Conservation (phyloP, 768 basidiomycete genomes). For the Serendipita sp. region DNA sequence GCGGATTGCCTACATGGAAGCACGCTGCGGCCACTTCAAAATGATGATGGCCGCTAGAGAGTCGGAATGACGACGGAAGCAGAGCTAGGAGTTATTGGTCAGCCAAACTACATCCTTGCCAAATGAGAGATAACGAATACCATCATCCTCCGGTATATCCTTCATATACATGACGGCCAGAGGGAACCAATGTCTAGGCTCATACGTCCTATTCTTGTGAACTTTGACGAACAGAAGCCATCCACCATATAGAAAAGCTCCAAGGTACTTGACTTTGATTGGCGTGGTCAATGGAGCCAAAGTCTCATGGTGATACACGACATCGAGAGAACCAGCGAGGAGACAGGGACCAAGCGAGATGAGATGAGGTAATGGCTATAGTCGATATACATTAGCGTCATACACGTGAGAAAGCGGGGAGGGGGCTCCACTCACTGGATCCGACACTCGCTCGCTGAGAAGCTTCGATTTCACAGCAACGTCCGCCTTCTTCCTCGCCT, state of each 20-base stretch:
- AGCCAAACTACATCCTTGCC: not conserved
- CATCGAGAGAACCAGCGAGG: constrained; percentile 76
- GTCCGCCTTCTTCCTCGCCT: constrained; percentile 56
- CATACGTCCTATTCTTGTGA: constrained; percentile 54
- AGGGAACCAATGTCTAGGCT: constrained; percentile 79
- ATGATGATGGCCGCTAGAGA: constrained; percentile 50
- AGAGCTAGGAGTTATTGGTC: constrained; percentile 33
- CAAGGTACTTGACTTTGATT: constrained; percentile 71
- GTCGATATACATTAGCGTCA: not conserved
- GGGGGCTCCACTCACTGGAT: constrained; percentile 9
- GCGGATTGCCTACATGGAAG: constrained; percentile 13
- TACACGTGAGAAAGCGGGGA: not conserved
- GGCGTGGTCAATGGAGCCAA: constrained; percentile 31
- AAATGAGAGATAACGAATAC: constrained; percentile 31
- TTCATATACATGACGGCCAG: constrained; percentile 55
- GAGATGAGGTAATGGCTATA: constrained; percentile 18
- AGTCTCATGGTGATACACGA: constrained; percentile 54
- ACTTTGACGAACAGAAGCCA: constrained; percentile 83
- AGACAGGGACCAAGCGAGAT: constrained; percentile 63
- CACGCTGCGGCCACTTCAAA: constrained; percentile 84
- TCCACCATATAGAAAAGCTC: constrained; percentile 81
- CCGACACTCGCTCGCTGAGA: constrained; percentile 49
- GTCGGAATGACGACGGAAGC: constrained; percentile 67
- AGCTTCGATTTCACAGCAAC: constrained; percentile 48
- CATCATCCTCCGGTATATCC: constrained; percentile 55